phyloP scores from a whole-genome alignment of 2,329 filamentous ascomycete species.

The Xylariaceae sp. region DNA sequence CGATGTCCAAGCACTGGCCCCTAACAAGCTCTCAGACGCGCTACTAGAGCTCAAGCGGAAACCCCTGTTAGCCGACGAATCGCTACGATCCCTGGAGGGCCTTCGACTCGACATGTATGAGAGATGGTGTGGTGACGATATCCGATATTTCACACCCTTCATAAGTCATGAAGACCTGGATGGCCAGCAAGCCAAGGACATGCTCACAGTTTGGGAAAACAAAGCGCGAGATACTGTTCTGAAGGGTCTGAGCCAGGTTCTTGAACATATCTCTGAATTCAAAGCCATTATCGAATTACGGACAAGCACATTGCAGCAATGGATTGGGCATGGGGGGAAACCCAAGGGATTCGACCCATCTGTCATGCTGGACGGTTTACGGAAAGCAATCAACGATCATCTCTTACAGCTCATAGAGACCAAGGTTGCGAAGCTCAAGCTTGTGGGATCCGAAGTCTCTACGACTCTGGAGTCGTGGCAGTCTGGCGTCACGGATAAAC shows the following conservation, averaged over 20 bases:
- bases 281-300: conserved; percentile 64
- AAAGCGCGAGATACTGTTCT: conserved; percentile 56
- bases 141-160: conserved; percentile 80
- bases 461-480: conserved; percentile 58
- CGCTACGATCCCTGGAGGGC: conserved; percentile 61
- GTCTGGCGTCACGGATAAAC: conserved; percentile 44
- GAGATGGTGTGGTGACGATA: conserved; percentile 76
- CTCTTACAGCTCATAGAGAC: conserved; percentile 58
- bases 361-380: conserved; percentile 62
- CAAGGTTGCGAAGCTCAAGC: conserved; percentile 59
- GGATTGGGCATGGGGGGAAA: conserved; percentile 64
- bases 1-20: conserved; percentile 71
- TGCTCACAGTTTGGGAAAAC: conserved; percentile 59
- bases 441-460: conserved; percentile 60
- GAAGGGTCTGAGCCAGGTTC: conserved; percentile 54
- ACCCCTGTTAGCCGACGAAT: conserved; percentile 65
- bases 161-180: conserved; percentile 74
- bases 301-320: conserved; percentile 64
- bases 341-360: conserved; percentile 62
- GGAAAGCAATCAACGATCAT: conserved; percentile 63
- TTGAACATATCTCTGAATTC: conserved; percentile 60
- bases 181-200: conserved; percentile 53
- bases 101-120: conserved; percentile 73
- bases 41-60: conserved; percentile 63
- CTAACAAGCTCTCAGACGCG: conserved; percentile 64